Evolutionary conservation across 2,329 filamentous ascomycete species (phyloP).

Genomic region (Fusarium keratoplasticum): DNA sequence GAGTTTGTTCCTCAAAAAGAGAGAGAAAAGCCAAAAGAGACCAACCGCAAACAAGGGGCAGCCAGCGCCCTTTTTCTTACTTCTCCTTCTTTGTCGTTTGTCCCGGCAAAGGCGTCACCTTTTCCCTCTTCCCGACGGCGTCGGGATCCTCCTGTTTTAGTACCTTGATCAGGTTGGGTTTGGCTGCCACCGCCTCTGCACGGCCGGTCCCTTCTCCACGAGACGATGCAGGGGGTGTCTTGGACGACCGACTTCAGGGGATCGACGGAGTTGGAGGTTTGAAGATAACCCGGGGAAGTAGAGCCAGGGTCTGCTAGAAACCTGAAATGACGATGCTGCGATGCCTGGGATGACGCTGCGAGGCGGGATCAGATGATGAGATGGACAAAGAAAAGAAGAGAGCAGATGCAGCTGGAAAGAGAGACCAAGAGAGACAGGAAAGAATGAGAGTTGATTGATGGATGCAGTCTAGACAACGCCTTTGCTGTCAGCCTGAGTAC

Average conservation of each 20-base stretch:
- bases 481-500: background rate
- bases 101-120: slow-evolving; percentile 8
- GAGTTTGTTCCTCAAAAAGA: background rate
- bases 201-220: slow-evolving; percentile 17
- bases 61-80: slow-evolving; percentile 16
- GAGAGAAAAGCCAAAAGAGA: background rate
- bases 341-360: slow-evolving; percentile 3
- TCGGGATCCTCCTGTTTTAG: slow-evolving; percentile 1
- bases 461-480: background rate
- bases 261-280: background rate
- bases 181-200: slow-evolving; percentile 40
- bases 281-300: slow-evolving; percentile 34
- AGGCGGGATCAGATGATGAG: slow-evolving; percentile 3
- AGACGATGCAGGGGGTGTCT: slow-evolving; percentile 39
- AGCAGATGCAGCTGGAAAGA: background rate
- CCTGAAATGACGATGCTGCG: background rate
- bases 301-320: background rate
- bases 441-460: background rate
- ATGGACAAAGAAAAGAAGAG: background rate
- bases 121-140: background rate
- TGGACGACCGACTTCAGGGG: slow-evolving; percentile 3
- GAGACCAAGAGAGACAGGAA: slow-evolving; percentile 3
- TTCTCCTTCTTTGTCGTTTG: background rate
- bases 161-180: slow-evolving; percentile 15
- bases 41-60: slow-evolving; percentile 5